These are phyloP conservation scores for Fusarium keratoplasticum DNA, from an alignment of 2,329 filamentous ascomycete species.

Conservation along the genomic window DNA sequence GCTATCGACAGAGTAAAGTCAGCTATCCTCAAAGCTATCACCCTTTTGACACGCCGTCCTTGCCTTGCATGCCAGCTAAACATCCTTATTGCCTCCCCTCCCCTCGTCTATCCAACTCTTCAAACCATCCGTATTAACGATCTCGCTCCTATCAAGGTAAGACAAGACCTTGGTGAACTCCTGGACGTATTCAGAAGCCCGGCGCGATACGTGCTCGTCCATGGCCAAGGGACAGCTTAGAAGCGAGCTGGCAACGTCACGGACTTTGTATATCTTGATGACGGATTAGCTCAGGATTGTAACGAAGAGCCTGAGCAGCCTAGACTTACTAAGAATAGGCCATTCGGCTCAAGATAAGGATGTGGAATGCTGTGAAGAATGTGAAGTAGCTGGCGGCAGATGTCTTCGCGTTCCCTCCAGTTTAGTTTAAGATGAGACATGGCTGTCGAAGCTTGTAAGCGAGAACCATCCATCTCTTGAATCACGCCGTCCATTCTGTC, in stretches of 20 bases:
- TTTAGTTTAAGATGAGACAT: constrained; percentile 23
- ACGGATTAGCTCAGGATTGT: background rate
- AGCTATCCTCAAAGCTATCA: background rate
- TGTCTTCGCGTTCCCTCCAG: constrained; percentile 51
- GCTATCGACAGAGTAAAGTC: background rate
- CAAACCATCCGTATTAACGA: constrained; percentile 46
- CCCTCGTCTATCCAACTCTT: constrained; percentile 46
- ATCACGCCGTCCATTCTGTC: constrained; percentile 48
- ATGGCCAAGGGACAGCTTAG: constrained; percentile 49
- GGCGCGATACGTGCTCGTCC: constrained; percentile 37
- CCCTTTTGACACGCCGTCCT: background rate
- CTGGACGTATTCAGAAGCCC: constrained; percentile 45
- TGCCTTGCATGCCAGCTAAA: background rate
- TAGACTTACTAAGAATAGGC: constrained; percentile 46
- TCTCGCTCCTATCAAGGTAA: constrained; percentile 47
- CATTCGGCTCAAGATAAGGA: constrained; percentile 49
- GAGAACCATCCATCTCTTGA: constrained; percentile 20
- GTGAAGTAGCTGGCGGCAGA: constrained; percentile 51
- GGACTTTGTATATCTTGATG: constrained; percentile 46
- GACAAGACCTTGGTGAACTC: constrained; percentile 46
- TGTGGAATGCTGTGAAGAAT: constrained; percentile 49
- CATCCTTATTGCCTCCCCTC: background rate
- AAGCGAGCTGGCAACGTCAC: constrained; percentile 50
- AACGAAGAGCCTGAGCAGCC: background rate
- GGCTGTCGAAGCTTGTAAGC: background rate